Percentiles rank a stretch among this genome's conserved stretches.
Evolutionary conservation across 441 rosid species (phyloP).

Genomic region (Gossypium gossypioides): DNA sequence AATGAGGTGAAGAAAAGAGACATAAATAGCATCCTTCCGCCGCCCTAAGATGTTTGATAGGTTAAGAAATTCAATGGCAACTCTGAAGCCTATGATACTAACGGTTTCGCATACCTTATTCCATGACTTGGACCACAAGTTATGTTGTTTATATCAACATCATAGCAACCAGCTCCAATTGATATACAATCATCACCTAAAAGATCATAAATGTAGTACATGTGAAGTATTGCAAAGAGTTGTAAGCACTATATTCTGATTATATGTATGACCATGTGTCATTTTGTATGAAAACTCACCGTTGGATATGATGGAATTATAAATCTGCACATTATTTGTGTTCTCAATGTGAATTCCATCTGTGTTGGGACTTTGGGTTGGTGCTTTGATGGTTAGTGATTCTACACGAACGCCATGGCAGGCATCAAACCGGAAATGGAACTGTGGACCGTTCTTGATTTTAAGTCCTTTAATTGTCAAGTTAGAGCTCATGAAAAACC

Average conservation of each 20-base stretch:
- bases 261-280: not conserved
- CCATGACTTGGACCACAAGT: conserved; percentile 88
- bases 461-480: conserved; percentile 46
- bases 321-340: conserved; percentile 45
- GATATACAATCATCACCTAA: conserved; percentile 47
- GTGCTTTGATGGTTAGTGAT: conserved; percentile 48
- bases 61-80: not conserved
- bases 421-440: conserved; percentile 61
- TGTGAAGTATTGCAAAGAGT: not conserved
- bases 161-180: conserved; percentile 55
- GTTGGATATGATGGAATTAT: conserved; percentile 43
- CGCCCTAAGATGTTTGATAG: not conserved
- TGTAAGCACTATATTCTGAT: not conserved
- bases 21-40: not conserved
- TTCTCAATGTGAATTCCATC: conserved; percentile 84
- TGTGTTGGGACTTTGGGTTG: conserved; percentile 76
- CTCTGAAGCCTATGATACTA: not conserved
- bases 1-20: not conserved
- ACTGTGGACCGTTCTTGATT: conserved; percentile 58
- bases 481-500: conserved; percentile 63
- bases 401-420: conserved; percentile 54
- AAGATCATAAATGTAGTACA: not conserved
- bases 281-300: conserved; percentile 25
- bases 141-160: conserved; percentile 48
- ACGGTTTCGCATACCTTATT: conserved; percentile 36